Base-by-base conservation (phyloP, 169 alveolate genomes). In the Neospora caninum region DNA sequence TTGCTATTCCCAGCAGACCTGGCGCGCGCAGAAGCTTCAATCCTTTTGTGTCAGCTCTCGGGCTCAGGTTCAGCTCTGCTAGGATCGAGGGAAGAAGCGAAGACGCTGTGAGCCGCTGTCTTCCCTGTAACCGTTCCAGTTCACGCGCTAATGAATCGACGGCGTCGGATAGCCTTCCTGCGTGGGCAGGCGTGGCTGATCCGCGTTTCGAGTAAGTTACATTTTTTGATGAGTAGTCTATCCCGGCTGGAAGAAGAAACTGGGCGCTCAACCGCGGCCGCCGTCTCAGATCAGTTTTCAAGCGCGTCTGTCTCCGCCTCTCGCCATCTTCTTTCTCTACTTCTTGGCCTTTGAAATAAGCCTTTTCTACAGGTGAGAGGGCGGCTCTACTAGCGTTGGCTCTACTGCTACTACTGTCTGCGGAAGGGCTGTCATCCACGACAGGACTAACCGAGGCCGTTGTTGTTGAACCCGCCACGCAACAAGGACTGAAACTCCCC, bases 11-110 rank as follows among this genome's bases (percentile, higher is more conserved):
- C 49, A 36, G 45, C n/a, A 34, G 36, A 0, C 67, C 67, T 13
- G 67, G 41, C n/a, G 67, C 67, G 58, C 54, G 1, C 41, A 34
- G 43, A 39, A 25, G 41, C 31, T 82, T 27, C 89, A 29, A 6
- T 29, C 54, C 89, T 16, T 18, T 1, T 67, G 67, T 20, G 64
- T 29, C 64, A 7, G 89, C 89, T 38, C 89, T 13, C 67, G 89
- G 89, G 25, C 89, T 82, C 89, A 82, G 64, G 67, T 82, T 38
- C 4, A 82, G 89, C 25, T 82, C 89, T 22, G 89, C 89, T 31
- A 82, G 89, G n/a, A 38, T 38, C 36, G 69, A 42, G 31, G 89
- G 89, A 4, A 82, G 42, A 16, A 82, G 25, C 38, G 54, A 18
- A 0, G 89, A 41, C 6, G 89, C 89, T 38, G 86, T 78, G 31